Evolutionary conservation across 768 basidiomycete species (phyloP), one percentile per base, ranked within the genome.

Genomic region (Leucocoprinus birnbaumii): DNA sequence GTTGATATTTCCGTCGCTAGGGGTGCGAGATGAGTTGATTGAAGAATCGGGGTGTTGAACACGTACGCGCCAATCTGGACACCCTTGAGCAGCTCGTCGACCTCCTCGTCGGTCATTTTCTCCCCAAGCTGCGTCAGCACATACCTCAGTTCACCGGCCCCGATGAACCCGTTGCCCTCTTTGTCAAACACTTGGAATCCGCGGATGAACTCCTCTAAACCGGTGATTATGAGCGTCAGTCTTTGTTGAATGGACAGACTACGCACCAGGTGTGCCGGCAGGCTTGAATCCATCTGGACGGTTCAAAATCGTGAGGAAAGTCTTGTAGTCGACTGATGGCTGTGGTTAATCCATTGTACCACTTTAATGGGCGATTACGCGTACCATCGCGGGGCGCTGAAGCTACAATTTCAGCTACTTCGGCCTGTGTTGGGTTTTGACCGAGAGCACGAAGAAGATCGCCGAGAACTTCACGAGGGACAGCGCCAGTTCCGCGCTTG

Each of bases 101-200:
- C 97, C 74, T 98, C 97, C 60, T 94, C 92, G 66, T 98, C 94
- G 6, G 86, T 69, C 93, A 99, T 95, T 79, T 98, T 98, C 80
- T 99, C 97, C 11, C 97, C 97, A 0, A 99, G 82, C 64, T 95
- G 94, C 6, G 97, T 99, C 25, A 96, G 79, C 24, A 95, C 92
- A 68, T 96, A 95, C 69, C 91, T 83, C 59, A 96, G 77, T 71
- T 97, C 93, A 46, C 93, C 93, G 16, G 89, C 91, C 46, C 93
- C 93, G 61, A 92, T 93, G 73, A 86, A 90, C 1, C 93, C 93
- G 63, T 93, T 93, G 26, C 91, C 91, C 62, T 93, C 91, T 73
- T 94, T 95, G 73, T 98, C 96, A 62, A 99, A 98, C 10, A 98
- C 96, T 64, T 98, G 95, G 82, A 99, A 99, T 8, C 95, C 97